Percentiles rank a stretch among this genome's conserved stretches.
phyloP scores from a whole-genome alignment of 2,329 filamentous ascomycete genomes.

The Fusarium hostae region DNA sequence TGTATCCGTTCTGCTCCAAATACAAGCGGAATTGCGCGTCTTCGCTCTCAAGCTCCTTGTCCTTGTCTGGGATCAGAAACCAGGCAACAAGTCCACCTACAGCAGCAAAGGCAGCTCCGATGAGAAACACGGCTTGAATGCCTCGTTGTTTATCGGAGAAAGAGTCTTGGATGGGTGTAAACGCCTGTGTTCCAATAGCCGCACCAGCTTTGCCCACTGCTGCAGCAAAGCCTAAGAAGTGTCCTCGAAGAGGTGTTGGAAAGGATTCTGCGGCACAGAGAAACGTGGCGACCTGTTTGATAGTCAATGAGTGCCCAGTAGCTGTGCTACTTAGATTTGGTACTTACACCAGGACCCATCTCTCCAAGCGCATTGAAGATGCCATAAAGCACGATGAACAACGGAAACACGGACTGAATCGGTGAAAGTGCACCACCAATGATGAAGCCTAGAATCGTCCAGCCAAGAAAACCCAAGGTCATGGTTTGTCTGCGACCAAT shows the following conservation, averaged over 20 bases:
- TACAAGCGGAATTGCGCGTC: neutral
- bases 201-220: neutral
- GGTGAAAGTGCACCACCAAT: neutral
- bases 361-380: conserved; percentile 5
- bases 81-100: neutral
- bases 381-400: neutral
- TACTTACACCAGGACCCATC: neutral
- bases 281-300: neutral
- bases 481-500: conserved; percentile 3
- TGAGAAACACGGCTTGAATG: neutral
- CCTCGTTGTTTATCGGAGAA: neutral
- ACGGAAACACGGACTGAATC: neutral
- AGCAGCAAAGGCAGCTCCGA: neutral
- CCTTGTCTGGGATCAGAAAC: neutral
- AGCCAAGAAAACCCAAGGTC: neutral
- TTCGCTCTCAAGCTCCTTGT: neutral
- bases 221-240: neutral
- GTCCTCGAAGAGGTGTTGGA: neutral
- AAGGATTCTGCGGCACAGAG: neutral
- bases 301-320: accelerated
- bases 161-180: neutral
- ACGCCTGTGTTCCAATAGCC: neutral
- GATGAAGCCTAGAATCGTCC: neutral
- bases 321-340: accelerated
- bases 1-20: neutral